phyloP scores from a whole-genome alignment of 2,329 filamentous ascomycete species.

The Biscogniauxia marginata region DNA sequence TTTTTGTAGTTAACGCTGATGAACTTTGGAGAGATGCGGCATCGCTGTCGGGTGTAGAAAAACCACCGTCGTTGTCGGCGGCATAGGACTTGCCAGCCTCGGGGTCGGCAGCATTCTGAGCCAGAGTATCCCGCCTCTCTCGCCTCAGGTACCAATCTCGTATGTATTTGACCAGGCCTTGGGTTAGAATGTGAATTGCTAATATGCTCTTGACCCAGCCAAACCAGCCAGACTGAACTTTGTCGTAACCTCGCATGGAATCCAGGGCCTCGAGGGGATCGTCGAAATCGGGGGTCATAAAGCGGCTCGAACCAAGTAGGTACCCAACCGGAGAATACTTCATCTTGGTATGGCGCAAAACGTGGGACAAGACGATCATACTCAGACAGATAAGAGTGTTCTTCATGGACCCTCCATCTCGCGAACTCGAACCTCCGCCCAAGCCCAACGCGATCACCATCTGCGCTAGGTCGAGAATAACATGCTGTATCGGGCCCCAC shows the following conservation, averaged over 20 bases:
- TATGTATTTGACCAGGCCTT: conserved; percentile 69
- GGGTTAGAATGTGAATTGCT: conserved; percentile 73
- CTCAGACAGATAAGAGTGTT: conserved; percentile 70
- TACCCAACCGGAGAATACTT: conserved; percentile 48
- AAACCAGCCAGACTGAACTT: conserved; percentile 51
- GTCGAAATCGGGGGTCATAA: conserved; percentile 44
- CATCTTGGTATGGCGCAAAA: conserved; percentile 48
- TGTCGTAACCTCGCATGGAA: conserved; percentile 49
- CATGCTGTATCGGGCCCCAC: conserved; percentile 82
- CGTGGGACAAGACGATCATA: conserved; percentile 61
- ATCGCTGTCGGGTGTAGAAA: conserved; percentile 54
- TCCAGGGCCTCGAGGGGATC: conserved; percentile 46
- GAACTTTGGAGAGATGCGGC: conserved; percentile 54
- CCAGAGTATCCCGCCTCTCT: conserved; percentile 53
- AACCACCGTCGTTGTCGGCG: conserved; percentile 44
- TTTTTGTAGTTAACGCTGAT: conserved; percentile 64
- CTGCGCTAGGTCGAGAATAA: conserved; percentile 86
- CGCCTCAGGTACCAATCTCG: conserved; percentile 65
- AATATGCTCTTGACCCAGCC: conserved; percentile 67
- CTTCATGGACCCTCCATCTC: conserved; percentile 63
- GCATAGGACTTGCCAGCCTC: conserved; percentile 57
- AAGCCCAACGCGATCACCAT: conserved; percentile 90
- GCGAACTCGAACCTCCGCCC: conserved; percentile 73
- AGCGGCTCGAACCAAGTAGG: conserved; percentile 47
- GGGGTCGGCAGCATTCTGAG: conserved; percentile 54